A percentile compares a stretch with the other conserved stretches of the same genome.
Conservation (phyloP, 2,329 filamentous ascomycete species). For the Dothiorella sarmentorum region DNA sequence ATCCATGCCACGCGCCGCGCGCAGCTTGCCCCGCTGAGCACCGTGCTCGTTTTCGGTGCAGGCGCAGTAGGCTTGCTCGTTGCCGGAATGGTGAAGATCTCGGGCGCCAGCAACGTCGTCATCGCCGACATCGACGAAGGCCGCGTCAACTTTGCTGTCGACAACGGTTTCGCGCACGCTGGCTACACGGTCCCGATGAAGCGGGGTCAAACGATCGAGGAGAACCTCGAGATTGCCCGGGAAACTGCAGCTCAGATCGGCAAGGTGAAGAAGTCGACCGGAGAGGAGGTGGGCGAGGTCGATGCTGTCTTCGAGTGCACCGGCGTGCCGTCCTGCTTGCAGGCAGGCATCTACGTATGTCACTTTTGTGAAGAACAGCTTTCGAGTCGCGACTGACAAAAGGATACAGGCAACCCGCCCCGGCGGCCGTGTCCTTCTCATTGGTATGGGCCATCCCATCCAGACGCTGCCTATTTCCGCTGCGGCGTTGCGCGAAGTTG, state of each 20-base stretch:
- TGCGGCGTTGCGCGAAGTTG: constrained; percentile 70
- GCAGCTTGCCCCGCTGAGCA: constrained; percentile 43
- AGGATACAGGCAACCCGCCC: constrained; percentile 54
- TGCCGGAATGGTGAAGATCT: constrained; percentile 54
- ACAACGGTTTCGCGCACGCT: constrained; percentile 47
- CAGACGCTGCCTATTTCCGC: constrained; percentile 71
- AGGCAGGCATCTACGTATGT: constrained; percentile 65
- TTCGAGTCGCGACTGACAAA: not conserved
- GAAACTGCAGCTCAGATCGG: constrained; percentile 45
- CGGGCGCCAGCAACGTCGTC: constrained; percentile 53
- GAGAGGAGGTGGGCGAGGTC: constrained; percentile 50
- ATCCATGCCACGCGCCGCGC: constrained; percentile 58
- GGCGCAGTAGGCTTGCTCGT: constrained; percentile 60
- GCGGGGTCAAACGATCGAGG: constrained; percentile 49
- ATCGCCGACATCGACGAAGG: constrained; percentile 60
- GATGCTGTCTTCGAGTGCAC: constrained; percentile 75
- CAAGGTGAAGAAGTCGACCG: constrained; percentile 33
- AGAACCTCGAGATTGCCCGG: constrained; percentile 52
- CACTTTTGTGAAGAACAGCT: not conserved
- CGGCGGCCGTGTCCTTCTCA: constrained; percentile 70
- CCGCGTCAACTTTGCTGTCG: constrained; percentile 53
- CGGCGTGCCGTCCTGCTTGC: constrained; percentile 70
- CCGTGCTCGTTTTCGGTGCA: constrained; percentile 58
- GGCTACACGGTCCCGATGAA: constrained; percentile 47
- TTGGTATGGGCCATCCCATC: constrained; percentile 75